Base-by-base conservation (phyloP, 2,329 filamentous ascomycete genomes). In the Fusarium sp. region DNA sequence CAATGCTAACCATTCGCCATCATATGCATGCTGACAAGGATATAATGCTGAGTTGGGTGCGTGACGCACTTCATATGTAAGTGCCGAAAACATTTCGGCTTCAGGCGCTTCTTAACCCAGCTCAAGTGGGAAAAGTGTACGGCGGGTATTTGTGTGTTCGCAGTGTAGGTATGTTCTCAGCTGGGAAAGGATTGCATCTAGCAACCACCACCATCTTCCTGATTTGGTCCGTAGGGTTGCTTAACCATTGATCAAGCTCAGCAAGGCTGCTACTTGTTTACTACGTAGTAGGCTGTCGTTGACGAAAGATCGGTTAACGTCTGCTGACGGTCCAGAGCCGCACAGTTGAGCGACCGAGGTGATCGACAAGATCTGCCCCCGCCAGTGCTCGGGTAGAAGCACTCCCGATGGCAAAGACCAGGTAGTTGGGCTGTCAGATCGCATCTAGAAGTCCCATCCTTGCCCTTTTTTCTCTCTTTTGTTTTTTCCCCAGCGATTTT, bases 351-450 rank as follows among this genome's bases (percentile, higher is more conserved):
- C 53, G 53, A 53, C 52, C 53, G 52, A 60, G 36, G 56, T 65
- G 71, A 73, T 73, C 71, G 69, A 59, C 71, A 73, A 71, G 71
- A 71, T 73, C 66, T 70, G 49, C 68, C 71, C 63, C 71, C 67
- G 69, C 65, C 69, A 63, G 68, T 24, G 44, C 56, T 62, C 71
- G 65, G 63, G 66, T 71, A 62, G 59, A 64, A 49, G 36, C 56
- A 49, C 59, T 61, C 28, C 71, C 71, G 71, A 47, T 44, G 58
- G 50, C 39, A 51, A 50, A 59, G 53, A 62, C 64, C 36, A 65
- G 51, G 54, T 44, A 20, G 54, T 39, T 28, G 38, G 54, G 36
- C 43, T 70, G 48, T 55, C 36, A 61, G 54, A 64, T 69, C 57
- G 54, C 66, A 51, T 53, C 51, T 50, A 15, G 32, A 65, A 55